A percentile compares a stretch with the other conserved stretches of the same genome.
These are phyloP conservation scores for Apophysomyces ossiformis DNA, from an alignment of 371 early-diverging fungal species.

Conservation along the genomic window DNA sequence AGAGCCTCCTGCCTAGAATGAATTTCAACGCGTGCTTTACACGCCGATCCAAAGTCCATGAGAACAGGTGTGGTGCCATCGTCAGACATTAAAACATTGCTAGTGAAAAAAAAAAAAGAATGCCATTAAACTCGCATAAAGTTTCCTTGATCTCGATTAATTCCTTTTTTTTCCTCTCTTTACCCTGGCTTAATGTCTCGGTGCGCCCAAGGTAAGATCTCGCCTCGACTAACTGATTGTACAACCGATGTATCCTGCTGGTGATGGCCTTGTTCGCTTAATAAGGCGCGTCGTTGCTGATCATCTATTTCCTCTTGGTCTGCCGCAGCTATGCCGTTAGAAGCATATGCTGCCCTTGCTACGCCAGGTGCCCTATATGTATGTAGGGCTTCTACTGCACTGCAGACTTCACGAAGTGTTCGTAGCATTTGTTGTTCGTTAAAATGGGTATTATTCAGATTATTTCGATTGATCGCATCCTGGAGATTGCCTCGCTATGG, in stretches of 20 bases:
- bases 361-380: constrained; percentile 19
- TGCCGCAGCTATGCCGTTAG: constrained; percentile 9
- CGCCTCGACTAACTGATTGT: constrained; percentile 19
- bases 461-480: constrained; percentile 60
- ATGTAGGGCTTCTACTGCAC: constrained; percentile 26
- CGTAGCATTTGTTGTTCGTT: constrained; percentile 56
- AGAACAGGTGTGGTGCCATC: constrained; percentile 71
- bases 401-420: constrained; percentile 21
- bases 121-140: background rate
- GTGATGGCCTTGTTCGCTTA: constrained; percentile 59
- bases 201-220: constrained; percentile 69
- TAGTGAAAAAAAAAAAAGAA: constrained; percentile 24
- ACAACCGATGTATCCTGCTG: constrained; percentile 36
- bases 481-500: constrained; percentile 64
- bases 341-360: constrained; percentile 15
- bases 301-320: constrained; percentile 17
- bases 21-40: constrained; percentile 61
- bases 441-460: constrained; percentile 48
- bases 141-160: background rate
- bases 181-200: constrained; percentile 84
- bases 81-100: constrained; percentile 65
- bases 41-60: constrained; percentile 82
- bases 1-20: constrained; percentile 67
- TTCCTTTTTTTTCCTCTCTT: constrained; percentile 19
- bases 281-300: constrained; percentile 43